Evolutionary conservation across 176 grass and related monocot genomes (phyloP).

Genomic region (Ananas comosus): DNA sequence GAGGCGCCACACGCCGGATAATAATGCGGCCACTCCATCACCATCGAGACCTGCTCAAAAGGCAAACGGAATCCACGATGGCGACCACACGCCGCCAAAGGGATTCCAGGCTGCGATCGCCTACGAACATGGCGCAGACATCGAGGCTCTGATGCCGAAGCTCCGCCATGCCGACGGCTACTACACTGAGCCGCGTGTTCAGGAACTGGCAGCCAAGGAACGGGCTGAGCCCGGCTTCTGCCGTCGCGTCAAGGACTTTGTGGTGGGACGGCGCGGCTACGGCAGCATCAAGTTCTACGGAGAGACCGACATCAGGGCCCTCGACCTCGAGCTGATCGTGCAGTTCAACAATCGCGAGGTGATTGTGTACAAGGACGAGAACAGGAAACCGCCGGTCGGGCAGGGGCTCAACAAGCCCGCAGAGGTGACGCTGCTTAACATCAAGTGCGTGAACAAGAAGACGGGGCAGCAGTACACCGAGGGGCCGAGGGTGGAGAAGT

Average conservation of each 20-base stretch:
- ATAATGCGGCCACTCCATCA: slow-evolving; percentile 11
- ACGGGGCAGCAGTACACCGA: slow-evolving; percentile 34
- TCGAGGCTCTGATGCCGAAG: slow-evolving; percentile 58
- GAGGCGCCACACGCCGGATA: slow-evolving; percentile 7
- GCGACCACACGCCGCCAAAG: slow-evolving; percentile 5
- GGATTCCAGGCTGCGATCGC: slow-evolving; percentile 14
- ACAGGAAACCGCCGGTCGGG: slow-evolving; percentile 65
- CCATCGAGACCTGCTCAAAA: slow-evolving; percentile 18
- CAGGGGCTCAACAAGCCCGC: slow-evolving; percentile 79
- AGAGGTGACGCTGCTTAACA: slow-evolving; percentile 70
- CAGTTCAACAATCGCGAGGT: slow-evolving; percentile 84
- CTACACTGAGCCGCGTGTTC: slow-evolving; percentile 55
- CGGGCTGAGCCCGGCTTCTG: slow-evolving; percentile 62
- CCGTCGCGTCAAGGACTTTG: slow-evolving; percentile 50
- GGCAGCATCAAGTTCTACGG: slow-evolving; percentile 76
- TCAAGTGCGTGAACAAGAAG: slow-evolving; percentile 77
- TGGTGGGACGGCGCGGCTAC: slow-evolving; percentile 56
- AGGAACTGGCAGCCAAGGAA: slow-evolving; percentile 81
- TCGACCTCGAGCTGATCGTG: slow-evolving; percentile 60
- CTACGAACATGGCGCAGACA: slow-evolving; percentile 26
- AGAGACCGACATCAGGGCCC: slow-evolving; percentile 59
- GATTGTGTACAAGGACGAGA: slow-evolving; percentile 73
- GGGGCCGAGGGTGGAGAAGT: slow-evolving; percentile 47
- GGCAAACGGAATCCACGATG: slow-evolving; percentile 32
- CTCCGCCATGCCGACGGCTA: slow-evolving; percentile 57